Evolutionary conservation across 352 stramenopile species (phyloP).

Genomic region (Pythium periplocum): DNA sequence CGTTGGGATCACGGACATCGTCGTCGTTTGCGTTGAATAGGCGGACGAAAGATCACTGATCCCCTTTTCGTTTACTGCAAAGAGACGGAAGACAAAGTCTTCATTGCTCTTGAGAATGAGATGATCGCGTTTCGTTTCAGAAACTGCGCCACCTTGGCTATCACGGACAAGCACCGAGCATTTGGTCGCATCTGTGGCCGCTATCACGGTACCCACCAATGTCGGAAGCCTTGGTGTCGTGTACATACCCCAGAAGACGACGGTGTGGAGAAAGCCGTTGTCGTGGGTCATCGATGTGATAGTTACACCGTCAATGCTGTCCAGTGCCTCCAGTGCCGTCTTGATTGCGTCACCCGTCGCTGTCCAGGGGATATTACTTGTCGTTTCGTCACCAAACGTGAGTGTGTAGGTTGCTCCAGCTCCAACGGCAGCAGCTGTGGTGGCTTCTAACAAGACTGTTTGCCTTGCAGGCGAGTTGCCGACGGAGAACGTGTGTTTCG

Average conservation of each 20-base stretch:
- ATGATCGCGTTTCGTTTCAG: conserved; percentile 42
- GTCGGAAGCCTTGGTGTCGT: conserved; percentile 45
- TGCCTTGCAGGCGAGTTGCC: conserved; percentile 51
- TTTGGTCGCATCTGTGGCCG: conserved; percentile 19
- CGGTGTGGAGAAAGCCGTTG: conserved; percentile 71
- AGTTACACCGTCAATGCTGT: conserved; percentile 46
- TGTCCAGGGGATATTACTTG: conserved; percentile 32
- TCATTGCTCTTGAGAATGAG: conserved; percentile 51
- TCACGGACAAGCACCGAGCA: conserved; percentile 34
- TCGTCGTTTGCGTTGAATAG: conserved; percentile 34
- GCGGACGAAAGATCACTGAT: conserved; percentile 33
- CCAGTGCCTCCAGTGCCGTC: conserved; percentile 30
- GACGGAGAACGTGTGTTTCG: conserved; percentile 34
- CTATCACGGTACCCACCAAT: conserved; percentile 22
- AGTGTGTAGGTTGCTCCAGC: conserved; percentile 37
- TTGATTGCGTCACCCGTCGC: conserved; percentile 33
- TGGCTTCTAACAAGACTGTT: conserved; percentile 50
- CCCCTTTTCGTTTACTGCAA: conserved; percentile 53
- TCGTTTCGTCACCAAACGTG: conserved; percentile 42
- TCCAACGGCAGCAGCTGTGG: conserved; percentile 16
- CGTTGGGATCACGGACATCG: conserved; percentile 59
- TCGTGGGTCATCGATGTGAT: conserved; percentile 31
- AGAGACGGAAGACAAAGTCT: conserved; percentile 51
- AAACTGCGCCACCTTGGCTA: conserved; percentile 35
- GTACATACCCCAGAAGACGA: conserved; percentile 86